Base-by-base conservation (phyloP, 768 basidiomycete species). In the Lepiota brunneoincarnata region DNA sequence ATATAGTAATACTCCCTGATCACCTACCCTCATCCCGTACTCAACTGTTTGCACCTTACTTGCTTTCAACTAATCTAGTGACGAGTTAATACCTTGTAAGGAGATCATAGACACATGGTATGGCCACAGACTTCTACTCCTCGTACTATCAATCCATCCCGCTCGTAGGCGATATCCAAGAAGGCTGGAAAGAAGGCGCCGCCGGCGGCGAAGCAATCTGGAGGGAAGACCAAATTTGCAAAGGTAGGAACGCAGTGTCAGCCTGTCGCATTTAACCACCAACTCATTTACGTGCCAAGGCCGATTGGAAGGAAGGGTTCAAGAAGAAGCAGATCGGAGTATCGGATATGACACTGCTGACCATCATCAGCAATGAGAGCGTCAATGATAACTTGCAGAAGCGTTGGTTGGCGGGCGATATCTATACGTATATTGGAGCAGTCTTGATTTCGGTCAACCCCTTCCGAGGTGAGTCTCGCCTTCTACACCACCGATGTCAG, bases 391-490 rank as follows among this genome's bases (percentile, higher is more conserved):
- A 99, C 69, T 79, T 99, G 58, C 87, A 97, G 80, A 94, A 96
- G 72, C 84, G 97, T 59, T 98, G 92, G 89, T 87, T 83, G 55
- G 94, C 87, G 62, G 89, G 77, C 51, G 97, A 99, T 73, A 99
- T 99, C 62, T 99, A 99, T 69, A 98, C 97, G 6, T 99, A 98
- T 70, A 98, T 99, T 72, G 97, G 97, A n/a, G 78, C 89, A 61
- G 97, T 99, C 23, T 71, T 99, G 61, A 96, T 99, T 63, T 99
- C 97, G n/a, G 97, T 99, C 61, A 99, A 98, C 72, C 97, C 97
- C 4, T 98, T 98, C 75, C 80, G 82, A 85, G 93, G 94, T 91
- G 24, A 24, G 59, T 48, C 18, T 34, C 20, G 11, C 11, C 20
- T 20, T 35, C 7, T n/a, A 3, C 31, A 31, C 51, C 45, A 23